phyloP scores from a whole-genome alignment of 2,329 filamentous ascomycete species.

The Drechslera avenae region DNA sequence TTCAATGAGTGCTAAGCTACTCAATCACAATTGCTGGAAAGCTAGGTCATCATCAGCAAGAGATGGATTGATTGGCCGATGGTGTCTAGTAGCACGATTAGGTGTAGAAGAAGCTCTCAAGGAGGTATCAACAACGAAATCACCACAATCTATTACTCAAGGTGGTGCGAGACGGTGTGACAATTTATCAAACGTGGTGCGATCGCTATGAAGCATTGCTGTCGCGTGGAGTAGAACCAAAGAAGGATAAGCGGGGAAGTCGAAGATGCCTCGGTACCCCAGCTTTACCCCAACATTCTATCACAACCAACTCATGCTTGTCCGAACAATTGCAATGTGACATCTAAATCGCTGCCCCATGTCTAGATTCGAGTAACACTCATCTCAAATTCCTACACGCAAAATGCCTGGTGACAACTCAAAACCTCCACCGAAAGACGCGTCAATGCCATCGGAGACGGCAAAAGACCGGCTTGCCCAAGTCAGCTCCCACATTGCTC shows the following conservation, averaged over 20 bases:
- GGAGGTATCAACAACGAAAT: too few species aligned
- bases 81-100: too few species aligned
- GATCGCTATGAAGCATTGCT: not conserved
- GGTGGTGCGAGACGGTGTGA: not conserved
- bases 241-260: conserved; percentile 27
- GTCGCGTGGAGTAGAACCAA: not conserved
- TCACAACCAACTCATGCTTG: conserved; percentile 2
- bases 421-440: conserved; percentile 19
- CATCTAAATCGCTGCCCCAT: conserved; percentile 11
- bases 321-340: conserved; percentile 27
- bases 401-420: conserved; percentile 35
- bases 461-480: conserved; percentile 55
- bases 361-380: conserved; percentile 9
- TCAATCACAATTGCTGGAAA: not conserved
- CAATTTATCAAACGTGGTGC: too few species aligned
- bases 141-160: not conserved
- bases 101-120: too few species aligned
- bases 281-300: conserved; percentile 18
- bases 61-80: not conserved
- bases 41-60: not conserved
- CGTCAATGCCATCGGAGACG: conserved; percentile 24
- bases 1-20: not conserved
- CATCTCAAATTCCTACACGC: not conserved
- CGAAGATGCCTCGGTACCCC: conserved; percentile 38
- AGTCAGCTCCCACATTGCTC: conserved; percentile 53